A percentile compares a stretch with the other conserved stretches of the same genome.
phyloP scores from a whole-genome alignment of 2,329 filamentous ascomycete species.

The Acarospora socialis region DNA sequence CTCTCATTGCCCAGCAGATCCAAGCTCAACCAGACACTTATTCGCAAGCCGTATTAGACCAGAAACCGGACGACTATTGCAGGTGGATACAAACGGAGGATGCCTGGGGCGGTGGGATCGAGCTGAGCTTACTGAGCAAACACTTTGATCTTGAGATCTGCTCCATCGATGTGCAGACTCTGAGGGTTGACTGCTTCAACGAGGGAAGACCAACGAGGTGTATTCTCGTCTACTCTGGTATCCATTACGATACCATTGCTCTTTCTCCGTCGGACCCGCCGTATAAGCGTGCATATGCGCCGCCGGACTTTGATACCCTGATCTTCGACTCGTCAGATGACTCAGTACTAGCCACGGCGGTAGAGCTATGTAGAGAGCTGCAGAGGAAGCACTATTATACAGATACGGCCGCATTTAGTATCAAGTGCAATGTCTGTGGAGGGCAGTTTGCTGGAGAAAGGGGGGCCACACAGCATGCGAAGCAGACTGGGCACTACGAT shows the following conservation, averaged over 20 bases:
- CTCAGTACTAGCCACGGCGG: conserved; percentile 44
- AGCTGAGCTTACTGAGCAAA: conserved; percentile 70
- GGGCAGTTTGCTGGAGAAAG: conserved; percentile 30
- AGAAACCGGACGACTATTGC: conserved; percentile 60
- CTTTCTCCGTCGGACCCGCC: conserved; percentile 50
- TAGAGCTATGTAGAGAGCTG: conserved; percentile 51
- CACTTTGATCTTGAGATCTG: conserved; percentile 78
- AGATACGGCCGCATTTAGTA: conserved; percentile 64
- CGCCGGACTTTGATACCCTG: conserved; percentile 65
- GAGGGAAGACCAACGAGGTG: conserved; percentile 56
- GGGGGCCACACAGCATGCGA: conserved; percentile 32
- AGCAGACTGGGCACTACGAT: conserved; percentile 33
- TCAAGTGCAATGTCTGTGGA: conserved; percentile 55
- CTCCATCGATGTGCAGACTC: conserved; percentile 62
- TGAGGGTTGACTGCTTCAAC: conserved; percentile 61
- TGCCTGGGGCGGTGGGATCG: conserved; percentile 84
- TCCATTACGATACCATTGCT: conserved; percentile 85
- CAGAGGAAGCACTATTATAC: conserved; percentile 71
- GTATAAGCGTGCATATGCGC: conserved; percentile 40
- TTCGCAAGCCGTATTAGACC: conserved; percentile 61
- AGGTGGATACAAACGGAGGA: conserved; percentile 65
- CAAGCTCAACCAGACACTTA: conserved; percentile 58
- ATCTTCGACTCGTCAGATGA: conserved; percentile 50
- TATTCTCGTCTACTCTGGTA: conserved; percentile 77
- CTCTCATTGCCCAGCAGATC: conserved; percentile 66